Base-by-base conservation (phyloP, 2,329 filamentous ascomycete species). In the Trichophaea hybrida region DNA sequence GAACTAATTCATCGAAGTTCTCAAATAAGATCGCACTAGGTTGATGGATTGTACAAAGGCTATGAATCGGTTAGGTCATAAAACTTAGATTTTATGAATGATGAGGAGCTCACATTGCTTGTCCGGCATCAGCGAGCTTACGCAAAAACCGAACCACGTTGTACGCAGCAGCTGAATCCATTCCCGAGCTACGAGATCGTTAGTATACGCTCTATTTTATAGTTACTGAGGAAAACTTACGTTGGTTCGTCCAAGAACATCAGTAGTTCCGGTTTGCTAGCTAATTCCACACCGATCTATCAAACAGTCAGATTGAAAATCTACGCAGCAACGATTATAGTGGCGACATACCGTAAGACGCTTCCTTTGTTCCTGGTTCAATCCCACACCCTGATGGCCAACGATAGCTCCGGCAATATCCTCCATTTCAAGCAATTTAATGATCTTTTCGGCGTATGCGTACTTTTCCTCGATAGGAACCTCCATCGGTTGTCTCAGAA, bases 391-490 rank as follows among this genome's bases (percentile, higher is more conserved):
- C 0, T 77, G 72, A 0, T 72, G 72, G 24, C 83, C 83, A 5
- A 86, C 81, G 0, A 77, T 78, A 1, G 83, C 83, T 4, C 81
- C 80, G 1, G 82, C 82, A 46, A 86, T 80, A 4, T 78, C 74
- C n/a, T 77, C 74, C 78, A 87, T 83, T 67, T 87, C 83, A 0
- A 87, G 72, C 0, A 87, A 73, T 52, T 82, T 77, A n/a, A 85
- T 81, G 51, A 87, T 80, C 6, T 77, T 81, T 68, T 83, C 80
- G 1, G 82, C 80, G 57, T 83, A 82, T 5, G 74, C 73, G 64
- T 80, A 76, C 60, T 81, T 80, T 61, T 83, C 80, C 8, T 74
- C 70, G 4, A 73, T 74, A 0, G 79, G 76, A 0, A 78, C 79
- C 51, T 77, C 74, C 55, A 72, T 76, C 0, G 78, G 75, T 67